A percentile compares a stretch with the other conserved stretches of the same genome.
phyloP scores from a whole-genome alignment of 352 stramenopile genomes.

The Blastocystis sp. region DNA sequence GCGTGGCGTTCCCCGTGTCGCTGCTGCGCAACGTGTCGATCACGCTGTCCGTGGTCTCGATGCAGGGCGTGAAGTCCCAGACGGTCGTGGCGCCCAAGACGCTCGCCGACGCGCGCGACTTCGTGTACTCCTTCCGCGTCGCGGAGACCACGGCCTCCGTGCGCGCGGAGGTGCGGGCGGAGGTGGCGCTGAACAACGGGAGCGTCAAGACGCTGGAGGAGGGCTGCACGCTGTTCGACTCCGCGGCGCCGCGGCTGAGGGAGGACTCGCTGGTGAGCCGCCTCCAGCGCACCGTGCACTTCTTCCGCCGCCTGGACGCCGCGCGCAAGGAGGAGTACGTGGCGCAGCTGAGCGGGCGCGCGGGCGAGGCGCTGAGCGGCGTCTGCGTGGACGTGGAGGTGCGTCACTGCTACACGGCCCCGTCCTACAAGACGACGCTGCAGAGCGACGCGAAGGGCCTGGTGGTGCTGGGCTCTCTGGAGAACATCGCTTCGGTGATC shows the following conservation, averaged over 20 bases:
- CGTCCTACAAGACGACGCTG: not conserved
- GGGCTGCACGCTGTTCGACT: not conserved
- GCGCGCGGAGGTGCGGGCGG: not conserved
- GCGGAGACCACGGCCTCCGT: not conserved
- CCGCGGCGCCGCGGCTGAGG: not conserved
- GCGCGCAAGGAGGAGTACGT: conserved; percentile 11
- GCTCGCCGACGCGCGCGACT: not conserved
- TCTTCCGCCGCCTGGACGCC: conserved; percentile 8
- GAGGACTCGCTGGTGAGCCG: no score
- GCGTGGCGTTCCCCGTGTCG: not conserved
- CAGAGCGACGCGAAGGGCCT: conserved; percentile 8
- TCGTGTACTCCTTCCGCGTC: conserved; percentile 13
- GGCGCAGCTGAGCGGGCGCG: not conserved
- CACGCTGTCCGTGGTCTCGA: not conserved
- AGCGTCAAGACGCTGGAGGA: not conserved
- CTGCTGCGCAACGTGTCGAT: conserved; percentile 34
- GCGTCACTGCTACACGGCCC: not conserved
- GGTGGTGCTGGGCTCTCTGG: conserved; percentile 14
- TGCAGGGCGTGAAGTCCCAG: conserved; percentile 16
- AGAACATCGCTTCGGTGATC: not conserved
- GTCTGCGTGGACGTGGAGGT: not conserved
- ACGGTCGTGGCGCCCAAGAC: not conserved
- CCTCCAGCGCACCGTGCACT: not conserved
- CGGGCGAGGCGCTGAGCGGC: not conserved
- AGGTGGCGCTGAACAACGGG: not conserved